Evolutionary conservation across 148 eudicot genomes (phyloP).

Genomic region (Gaultheria prostrata): DNA sequence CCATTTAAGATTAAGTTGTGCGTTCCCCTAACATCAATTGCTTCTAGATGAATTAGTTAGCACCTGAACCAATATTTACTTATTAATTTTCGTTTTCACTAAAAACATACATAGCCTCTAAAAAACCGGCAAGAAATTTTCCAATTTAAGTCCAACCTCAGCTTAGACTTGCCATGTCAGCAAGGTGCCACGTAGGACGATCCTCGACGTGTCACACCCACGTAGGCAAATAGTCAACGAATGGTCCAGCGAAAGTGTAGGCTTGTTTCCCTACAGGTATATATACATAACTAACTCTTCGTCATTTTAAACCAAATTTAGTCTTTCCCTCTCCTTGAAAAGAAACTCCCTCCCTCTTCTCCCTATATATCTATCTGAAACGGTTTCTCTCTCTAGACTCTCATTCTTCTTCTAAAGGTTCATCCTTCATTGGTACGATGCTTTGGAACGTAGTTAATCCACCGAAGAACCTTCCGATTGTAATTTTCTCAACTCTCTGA

Average conservation of each 20-base stretch:
- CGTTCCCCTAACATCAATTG: too few relatives aligned
- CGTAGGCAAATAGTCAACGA: slow-evolving; percentile 11
- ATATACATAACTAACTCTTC: not conserved
- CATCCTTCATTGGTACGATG: slow-evolving; percentile 16
- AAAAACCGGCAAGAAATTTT: not conserved
- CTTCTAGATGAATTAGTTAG: too few relatives aligned
- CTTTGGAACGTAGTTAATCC: slow-evolving; percentile 34
- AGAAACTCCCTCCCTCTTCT: not conserved
- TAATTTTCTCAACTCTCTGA: not conserved
- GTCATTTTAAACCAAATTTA: not conserved
- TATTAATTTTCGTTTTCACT: too few relatives aligned
- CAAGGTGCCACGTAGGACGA: not conserved
- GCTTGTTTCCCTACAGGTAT: not conserved
- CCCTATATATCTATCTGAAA: not conserved
- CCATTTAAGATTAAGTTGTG: too few relatives aligned
- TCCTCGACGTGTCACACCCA: not conserved
- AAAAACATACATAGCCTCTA: too few relatives aligned
- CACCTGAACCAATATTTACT: too few relatives aligned
- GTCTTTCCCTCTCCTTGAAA: not conserved
- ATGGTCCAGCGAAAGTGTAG: slow-evolving; percentile 30
- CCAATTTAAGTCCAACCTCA: not conserved
- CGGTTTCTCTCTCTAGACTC: slow-evolving; percentile 12
- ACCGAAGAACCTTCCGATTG: slow-evolving; percentile 27
- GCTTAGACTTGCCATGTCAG: slow-evolving; percentile 4
- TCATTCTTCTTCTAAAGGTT: not conserved